These are phyloP conservation scores for Citrus mangshanensis DNA, from an alignment of 345 rosid species.

Conservation along the genomic window DNA sequence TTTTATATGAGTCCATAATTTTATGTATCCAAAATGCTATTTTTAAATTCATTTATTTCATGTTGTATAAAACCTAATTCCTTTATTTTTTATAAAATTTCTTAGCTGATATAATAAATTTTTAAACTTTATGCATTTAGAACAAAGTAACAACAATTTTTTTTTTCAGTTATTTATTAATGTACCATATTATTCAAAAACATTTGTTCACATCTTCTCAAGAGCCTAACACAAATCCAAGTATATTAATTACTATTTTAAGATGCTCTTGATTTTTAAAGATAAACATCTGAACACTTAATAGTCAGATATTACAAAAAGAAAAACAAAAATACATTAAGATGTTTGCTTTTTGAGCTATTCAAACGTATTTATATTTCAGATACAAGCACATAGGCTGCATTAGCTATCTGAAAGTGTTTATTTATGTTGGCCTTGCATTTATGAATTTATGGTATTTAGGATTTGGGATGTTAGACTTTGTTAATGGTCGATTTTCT, in stretches of 20 bases:
- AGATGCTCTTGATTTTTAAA: neutral
- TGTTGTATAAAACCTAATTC: neutral
- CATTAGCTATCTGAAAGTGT: neutral
- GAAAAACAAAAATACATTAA: neutral
- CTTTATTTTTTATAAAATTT: no score
- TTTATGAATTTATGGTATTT: neutral
- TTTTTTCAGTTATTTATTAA: neutral
- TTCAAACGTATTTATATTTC: neutral
- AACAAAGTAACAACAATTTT: neutral
- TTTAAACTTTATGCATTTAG: neutral
- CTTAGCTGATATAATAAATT: neutral
- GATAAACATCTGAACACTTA: neutral
- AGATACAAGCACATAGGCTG: neutral
- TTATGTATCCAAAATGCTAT: neutral
- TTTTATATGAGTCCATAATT: neutral
- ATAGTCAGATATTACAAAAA: neutral
- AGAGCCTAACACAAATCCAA: neutral
- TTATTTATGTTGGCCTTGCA: neutral
- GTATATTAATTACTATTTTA: neutral
- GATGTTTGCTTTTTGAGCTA: neutral
- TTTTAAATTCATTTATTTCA: neutral
- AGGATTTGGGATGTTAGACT: neutral
- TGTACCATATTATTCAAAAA: neutral
- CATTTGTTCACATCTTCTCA: neutral
- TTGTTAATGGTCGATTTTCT: neutral